Evolutionary conservation across 148 eudicot species (phyloP).

Genomic region (Mesembryanthemum crystallinum): DNA sequence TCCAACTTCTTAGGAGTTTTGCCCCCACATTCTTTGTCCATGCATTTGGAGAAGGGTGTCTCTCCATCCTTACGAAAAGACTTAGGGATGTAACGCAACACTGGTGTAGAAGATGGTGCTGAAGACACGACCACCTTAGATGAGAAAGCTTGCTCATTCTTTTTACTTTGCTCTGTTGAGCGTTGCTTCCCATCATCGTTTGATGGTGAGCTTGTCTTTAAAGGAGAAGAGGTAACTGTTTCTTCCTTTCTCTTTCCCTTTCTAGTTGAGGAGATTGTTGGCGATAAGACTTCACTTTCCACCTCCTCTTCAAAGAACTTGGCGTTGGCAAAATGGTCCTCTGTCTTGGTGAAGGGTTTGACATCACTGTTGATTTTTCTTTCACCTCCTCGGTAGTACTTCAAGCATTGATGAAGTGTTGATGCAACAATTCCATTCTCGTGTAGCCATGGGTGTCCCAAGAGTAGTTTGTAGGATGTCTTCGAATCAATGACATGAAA

Average conservation of each 20-base stretch:
- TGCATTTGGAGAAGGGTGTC: not conserved
- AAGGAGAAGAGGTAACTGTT: not conserved
- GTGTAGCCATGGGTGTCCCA: not conserved
- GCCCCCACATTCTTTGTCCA: too few relatives aligned
- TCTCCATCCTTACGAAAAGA: not conserved
- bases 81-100: not conserved
- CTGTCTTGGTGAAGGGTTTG: conserved; percentile 1
- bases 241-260: too few relatives aligned
- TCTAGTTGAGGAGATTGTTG: not conserved
- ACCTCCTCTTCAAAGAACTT: not conserved
- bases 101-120: not conserved
- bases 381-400: not conserved
- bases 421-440: conserved; percentile 10
- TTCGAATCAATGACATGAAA: not conserved
- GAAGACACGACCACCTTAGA: not conserved
- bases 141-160: too few relatives aligned
- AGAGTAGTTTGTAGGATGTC: not conserved
- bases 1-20: not conserved
- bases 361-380: not conserved
- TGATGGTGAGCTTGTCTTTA: not conserved
- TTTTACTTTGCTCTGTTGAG: not conserved
- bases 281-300: not conserved
- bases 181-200: not conserved
- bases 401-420: conserved; percentile 12
- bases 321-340: not conserved